These are phyloP conservation scores for Cylindrodendrum hubeiense DNA, from an alignment of 2,329 filamentous ascomycete genomes.

Conservation along the genomic window DNA sequence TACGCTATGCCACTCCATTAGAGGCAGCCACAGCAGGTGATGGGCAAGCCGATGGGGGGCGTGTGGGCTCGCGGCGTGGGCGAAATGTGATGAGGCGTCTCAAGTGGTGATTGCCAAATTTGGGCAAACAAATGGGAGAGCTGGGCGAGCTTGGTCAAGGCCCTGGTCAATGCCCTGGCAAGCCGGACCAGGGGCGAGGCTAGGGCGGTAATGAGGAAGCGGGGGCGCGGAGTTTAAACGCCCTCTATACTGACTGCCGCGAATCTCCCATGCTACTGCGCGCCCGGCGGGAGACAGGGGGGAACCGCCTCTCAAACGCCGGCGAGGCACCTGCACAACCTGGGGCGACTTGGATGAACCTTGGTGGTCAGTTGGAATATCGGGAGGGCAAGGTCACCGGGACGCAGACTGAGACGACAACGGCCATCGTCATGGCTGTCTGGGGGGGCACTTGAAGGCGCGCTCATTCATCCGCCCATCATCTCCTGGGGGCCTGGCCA, in stretches of 20 bases:
- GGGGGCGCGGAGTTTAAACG: conserved; percentile 37
- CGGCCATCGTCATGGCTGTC: background rate
- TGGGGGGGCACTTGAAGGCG: conserved; percentile 7
- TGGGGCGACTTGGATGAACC: background rate
- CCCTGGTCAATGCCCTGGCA: conserved; percentile 15
- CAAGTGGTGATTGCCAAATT: conserved; percentile 36
- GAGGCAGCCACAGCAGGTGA: conserved; percentile 20
- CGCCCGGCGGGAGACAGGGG: conserved; percentile 28
- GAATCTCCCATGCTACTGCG: conserved; percentile 33
- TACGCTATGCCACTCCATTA: conserved; percentile 18
- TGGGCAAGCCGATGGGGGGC: conserved; percentile 12
- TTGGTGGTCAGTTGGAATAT: background rate
- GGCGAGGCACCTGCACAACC: conserved; percentile 9
- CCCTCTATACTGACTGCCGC: conserved; percentile 38
- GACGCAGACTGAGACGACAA: background rate
- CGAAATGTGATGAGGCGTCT: conserved; percentile 33
- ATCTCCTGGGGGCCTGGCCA: conserved; percentile 5
- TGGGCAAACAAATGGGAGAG: conserved; percentile 40
- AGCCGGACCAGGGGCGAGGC: conserved; percentile 21
- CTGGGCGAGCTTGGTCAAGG: conserved; percentile 14
- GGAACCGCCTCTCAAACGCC: conserved; percentile 13
- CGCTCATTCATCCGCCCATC: conserved; percentile 20
- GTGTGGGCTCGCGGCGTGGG: conserved; percentile 8
- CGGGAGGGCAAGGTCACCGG: background rate
- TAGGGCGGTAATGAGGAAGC: conserved; percentile 34